Conservation (phyloP, 164 flowering plant genomes). For the Magnolia officinalis region DNA sequence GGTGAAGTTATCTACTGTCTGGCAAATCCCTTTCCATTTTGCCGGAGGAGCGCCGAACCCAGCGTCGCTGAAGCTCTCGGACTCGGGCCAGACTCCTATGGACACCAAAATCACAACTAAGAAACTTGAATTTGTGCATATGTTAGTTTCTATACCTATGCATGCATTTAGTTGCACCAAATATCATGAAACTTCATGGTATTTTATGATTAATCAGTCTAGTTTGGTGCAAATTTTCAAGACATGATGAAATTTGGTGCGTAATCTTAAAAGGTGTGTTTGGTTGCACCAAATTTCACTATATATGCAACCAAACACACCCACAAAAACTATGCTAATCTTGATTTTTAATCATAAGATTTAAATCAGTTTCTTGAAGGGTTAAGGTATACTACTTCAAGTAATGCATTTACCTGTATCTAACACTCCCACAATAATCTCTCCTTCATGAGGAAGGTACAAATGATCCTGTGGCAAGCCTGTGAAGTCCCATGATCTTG, state of each 20-base stretch:
- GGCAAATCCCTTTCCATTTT: slow-evolving; percentile 66
- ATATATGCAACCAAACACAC: too few relatives aligned
- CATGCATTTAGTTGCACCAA: too few relatives aligned
- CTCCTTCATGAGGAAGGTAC: slow-evolving; percentile 15
- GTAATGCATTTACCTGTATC: slow-evolving; percentile 31
- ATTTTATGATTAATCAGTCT: too few relatives aligned
- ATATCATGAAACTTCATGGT: too few relatives aligned
- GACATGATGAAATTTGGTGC: too few relatives aligned
- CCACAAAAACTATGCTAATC: too few relatives aligned
- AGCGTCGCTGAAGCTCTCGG: slow-evolving; percentile 42
- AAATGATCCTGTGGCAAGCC: slow-evolving; percentile 17
- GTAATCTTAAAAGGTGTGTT: too few relatives aligned
- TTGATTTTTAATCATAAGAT: neutral
- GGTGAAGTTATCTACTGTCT: slow-evolving; percentile 28
- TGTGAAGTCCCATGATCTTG: slow-evolving; percentile 54
- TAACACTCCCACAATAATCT: slow-evolving; percentile 36
- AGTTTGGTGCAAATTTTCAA: too few relatives aligned
- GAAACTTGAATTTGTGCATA: too few relatives aligned
- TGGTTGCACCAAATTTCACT: too few relatives aligned
- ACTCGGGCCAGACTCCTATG: slow-evolving; percentile 60
- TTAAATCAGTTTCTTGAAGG: too few relatives aligned
- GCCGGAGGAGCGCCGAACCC: slow-evolving; percentile 60
- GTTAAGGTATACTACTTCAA: neutral
- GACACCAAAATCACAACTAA: slow-evolving; percentile 5
- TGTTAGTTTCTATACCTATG: neutral